Percentiles rank a stretch among this genome's conserved stretches.
These are phyloP conservation scores for Aspergillus luchuensis DNA, from an alignment of 2,329 filamentous ascomycete species.

Conservation along the genomic window DNA sequence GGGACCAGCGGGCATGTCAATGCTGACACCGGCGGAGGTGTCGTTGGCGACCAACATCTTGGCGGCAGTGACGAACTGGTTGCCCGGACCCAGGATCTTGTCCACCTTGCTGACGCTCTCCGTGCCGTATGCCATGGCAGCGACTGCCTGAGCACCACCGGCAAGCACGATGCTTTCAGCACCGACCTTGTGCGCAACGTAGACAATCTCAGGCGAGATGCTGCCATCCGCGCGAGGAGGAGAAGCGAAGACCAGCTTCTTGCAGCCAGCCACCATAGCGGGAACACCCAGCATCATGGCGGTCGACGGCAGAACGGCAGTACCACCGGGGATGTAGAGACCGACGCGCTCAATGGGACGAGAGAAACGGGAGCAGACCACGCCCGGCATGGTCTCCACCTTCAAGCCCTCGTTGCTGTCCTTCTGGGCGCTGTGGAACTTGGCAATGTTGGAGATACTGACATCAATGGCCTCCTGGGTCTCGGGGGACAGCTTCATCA, in stretches of 20 bases:
- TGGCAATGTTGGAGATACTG: constrained; percentile 90
- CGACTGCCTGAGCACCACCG: constrained; percentile 91
- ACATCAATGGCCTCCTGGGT: constrained; percentile 90
- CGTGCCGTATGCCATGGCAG: constrained; percentile 96
- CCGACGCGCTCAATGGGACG: constrained; percentile 95
- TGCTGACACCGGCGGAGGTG: constrained; percentile 89
- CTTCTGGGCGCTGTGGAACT: constrained; percentile 90
- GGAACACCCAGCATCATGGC: constrained; percentile 98
- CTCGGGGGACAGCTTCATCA: constrained; percentile 84
- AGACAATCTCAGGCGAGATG: constrained; percentile 95
- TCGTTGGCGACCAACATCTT: constrained; percentile 99
- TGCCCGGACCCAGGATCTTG: constrained; percentile 96
- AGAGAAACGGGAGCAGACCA: constrained; percentile 89
- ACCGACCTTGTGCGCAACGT: constrained; percentile 93
- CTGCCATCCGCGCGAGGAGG: constrained; percentile 87
- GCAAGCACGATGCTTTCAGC: constrained; percentile 95
- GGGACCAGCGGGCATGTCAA: constrained; percentile 97
- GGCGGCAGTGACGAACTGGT: constrained; percentile 96
- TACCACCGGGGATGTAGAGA: constrained; percentile 92
- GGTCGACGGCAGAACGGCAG: constrained; percentile 93
- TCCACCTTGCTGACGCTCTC: constrained; percentile 94
- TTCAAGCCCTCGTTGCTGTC: constrained; percentile 73
- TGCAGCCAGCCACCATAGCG: constrained; percentile 94
- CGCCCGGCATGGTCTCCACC: constrained; percentile 97
- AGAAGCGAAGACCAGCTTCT: constrained; percentile 90